Conservation (phyloP, 1,139 yeast species). For the Candida sanyaensis region DNA sequence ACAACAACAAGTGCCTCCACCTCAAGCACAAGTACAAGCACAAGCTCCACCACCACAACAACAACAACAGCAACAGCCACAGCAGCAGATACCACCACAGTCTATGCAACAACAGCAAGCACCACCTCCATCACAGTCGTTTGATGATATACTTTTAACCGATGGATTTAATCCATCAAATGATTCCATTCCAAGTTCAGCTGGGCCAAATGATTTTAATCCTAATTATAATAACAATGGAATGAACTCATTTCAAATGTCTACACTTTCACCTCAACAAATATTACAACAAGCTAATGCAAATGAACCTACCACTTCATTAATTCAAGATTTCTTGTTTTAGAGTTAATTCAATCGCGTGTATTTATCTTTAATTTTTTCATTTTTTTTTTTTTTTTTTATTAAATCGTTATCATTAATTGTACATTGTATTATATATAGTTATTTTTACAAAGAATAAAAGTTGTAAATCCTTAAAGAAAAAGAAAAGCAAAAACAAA, state of each 20-base stretch:
- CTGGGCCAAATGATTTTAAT: slow-evolving; percentile 4
- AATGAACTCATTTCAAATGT: slow-evolving; percentile 11
- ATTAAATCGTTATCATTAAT: neutral
- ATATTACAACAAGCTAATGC: slow-evolving; percentile 33
- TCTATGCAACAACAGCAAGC: slow-evolving; percentile 8
- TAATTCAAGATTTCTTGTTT: slow-evolving; percentile 9
- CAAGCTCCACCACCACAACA: slow-evolving; percentile 1
- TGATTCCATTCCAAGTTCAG: neutral
- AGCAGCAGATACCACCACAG: slow-evolving; percentile 7
- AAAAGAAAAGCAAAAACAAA: too few relatives aligned
- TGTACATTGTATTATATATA: slow-evolving; percentile 4
- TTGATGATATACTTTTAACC: slow-evolving; percentile 5
- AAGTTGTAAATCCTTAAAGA: too few relatives aligned
- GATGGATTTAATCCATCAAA: slow-evolving; percentile 5
- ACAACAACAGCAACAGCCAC: slow-evolving; percentile 6
- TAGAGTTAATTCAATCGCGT: neutral
- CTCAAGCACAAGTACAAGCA: slow-evolving; percentile 6
- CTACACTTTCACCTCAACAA: slow-evolving; percentile 42
- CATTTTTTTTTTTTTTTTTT: neutral
- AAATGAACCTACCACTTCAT: slow-evolving; percentile 13
- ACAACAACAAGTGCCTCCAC: slow-evolving; percentile 7
- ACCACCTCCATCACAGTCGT: slow-evolving; percentile 11
- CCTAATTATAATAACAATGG: slow-evolving; percentile 8
- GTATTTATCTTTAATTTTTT: neutral
- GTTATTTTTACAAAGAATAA: too few relatives aligned